Conservation (phyloP, 2,329 filamentous ascomycete species). For the Coniochaeta pulveracea region DNA sequence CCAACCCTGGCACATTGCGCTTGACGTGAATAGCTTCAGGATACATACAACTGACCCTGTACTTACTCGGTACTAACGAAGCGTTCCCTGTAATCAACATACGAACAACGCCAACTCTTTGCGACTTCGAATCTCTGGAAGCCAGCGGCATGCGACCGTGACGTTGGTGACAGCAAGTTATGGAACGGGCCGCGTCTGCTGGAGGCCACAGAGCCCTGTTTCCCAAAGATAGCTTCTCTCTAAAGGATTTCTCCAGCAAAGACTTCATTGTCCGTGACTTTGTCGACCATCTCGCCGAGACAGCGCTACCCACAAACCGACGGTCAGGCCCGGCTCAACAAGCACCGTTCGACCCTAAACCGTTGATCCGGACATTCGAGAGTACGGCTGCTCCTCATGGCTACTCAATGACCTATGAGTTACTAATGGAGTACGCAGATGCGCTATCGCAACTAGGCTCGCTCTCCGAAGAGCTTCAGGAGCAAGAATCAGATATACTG, state of each 20-base stretch:
- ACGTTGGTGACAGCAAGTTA: too few relatives aligned
- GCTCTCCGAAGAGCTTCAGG: conserved; percentile 74
- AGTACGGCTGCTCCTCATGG: conserved; percentile 27
- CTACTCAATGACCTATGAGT: conserved; percentile 8
- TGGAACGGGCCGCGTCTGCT: conserved; percentile 27
- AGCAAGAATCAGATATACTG: conserved; percentile 80
- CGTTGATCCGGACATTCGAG: conserved; percentile 91
- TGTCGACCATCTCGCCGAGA: conserved; percentile 84
- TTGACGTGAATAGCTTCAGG: too few relatives aligned
- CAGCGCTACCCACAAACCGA: conserved; percentile 65
- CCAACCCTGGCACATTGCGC: too few relatives aligned
- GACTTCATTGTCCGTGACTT: conserved; percentile 99
- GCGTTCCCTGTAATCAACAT: too few relatives aligned
- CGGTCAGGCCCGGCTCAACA: conserved; percentile 57
- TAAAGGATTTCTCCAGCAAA: conserved; percentile 78
- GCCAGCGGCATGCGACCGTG: too few relatives aligned
- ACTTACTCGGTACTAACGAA: too few relatives aligned
- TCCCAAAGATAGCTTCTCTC: conserved; percentile 70
- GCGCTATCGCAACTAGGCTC: conserved; percentile 56
- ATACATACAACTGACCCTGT: too few relatives aligned
- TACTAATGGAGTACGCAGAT: conserved; percentile 28
- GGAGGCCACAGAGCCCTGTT: conserved; percentile 54
- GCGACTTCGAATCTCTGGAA: too few relatives aligned
- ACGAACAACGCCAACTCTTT: too few relatives aligned
- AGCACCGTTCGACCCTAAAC: conserved; percentile 89